phyloP scores from a whole-genome alignment of 2,329 filamentous ascomycete species.

The Diatrype stigma region DNA sequence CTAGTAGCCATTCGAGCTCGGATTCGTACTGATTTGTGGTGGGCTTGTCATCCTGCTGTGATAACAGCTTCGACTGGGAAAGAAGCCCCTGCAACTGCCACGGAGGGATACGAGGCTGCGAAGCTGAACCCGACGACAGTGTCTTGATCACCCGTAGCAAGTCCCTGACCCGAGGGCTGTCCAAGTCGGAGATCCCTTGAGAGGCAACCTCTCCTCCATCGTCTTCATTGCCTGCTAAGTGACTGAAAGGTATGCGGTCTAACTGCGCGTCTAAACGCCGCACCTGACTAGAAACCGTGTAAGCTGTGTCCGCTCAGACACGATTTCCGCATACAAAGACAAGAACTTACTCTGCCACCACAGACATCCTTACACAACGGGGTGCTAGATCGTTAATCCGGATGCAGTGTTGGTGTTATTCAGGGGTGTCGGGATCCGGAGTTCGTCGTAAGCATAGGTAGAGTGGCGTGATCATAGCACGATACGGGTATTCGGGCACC shows the following conservation, averaged over 20 bases:
- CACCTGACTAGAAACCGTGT: conserved; percentile 45
- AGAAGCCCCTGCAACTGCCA: conserved; percentile 60
- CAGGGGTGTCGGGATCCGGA: background rate
- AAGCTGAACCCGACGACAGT: conserved; percentile 65
- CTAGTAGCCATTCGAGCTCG: conserved; percentile 84
- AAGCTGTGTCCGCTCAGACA: conserved; percentile 5
- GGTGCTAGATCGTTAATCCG: background rate
- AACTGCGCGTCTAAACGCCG: conserved; percentile 62
- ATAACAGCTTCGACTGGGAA: conserved; percentile 54
- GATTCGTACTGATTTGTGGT: conserved; percentile 54
- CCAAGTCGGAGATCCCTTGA: conserved; percentile 37
- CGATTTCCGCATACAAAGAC: conserved; percentile 9
- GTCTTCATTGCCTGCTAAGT: conserved; percentile 36
- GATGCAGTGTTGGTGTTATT: background rate
- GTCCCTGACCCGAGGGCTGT: conserved; percentile 53
- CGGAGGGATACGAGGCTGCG: conserved; percentile 57
- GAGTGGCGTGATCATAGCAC: background rate
- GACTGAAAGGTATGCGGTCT: conserved; percentile 54
- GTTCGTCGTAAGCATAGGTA: background rate
- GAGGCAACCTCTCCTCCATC: conserved; percentile 29
- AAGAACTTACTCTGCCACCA: conserved; percentile 43
- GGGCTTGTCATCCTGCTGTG: conserved; percentile 23
- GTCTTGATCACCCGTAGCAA: conserved; percentile 66
- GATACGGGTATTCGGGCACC: background rate
- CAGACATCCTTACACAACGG: conserved; percentile 35